Evolutionary conservation across 768 basidiomycete genomes (phyloP), one percentile per base, ranked within the genome.

Genomic region (Lyophyllum decastes): DNA sequence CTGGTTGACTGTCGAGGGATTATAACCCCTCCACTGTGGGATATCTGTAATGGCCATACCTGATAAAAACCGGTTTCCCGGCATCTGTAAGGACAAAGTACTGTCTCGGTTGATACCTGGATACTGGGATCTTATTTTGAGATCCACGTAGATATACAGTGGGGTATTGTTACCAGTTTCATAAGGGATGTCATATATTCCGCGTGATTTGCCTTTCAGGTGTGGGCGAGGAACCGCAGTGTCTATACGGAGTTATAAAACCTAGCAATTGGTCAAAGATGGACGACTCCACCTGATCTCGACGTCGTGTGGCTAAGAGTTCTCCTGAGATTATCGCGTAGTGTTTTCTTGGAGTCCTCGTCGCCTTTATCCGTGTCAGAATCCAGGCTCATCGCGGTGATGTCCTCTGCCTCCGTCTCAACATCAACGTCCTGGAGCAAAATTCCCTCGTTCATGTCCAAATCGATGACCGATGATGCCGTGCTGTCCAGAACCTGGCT

Each of bases 11-110:
- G 55, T 40, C 27, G 25, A 24, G 46, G 34, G 49, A 24, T 44
- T 45, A 4, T 57, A 60, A 24, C 11, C 24, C 27, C 14, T 49
- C 21, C 30, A 9, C 21, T 48, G 27, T 24, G 49, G 33, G 14
- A 17, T 38, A 14, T 60, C 21, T 11, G 30, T 22, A 14, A 22
- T 8, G 25, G n/a, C 43, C 77, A 58, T 70, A 91, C 95, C 92
- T 93, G 43, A 86, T 80, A 67, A 92, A 99, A 11, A 99, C 95
- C n/a, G 95, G 95, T 72, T 99, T 98, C 26, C 97, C 97, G 27
- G 97, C 97, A 60, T 95, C 87, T 0, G 95, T 98, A 19, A 98
- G 80, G 16, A 98, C 84, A 67, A 92, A 97, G 71, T 98, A 99
- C 68, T 93, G 85, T 52, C 95, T 81, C 22, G 82, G 84, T 51